phyloP scores from a whole-genome alignment of 2,329 filamentous ascomycete genomes.

The Xylaria sp. region DNA sequence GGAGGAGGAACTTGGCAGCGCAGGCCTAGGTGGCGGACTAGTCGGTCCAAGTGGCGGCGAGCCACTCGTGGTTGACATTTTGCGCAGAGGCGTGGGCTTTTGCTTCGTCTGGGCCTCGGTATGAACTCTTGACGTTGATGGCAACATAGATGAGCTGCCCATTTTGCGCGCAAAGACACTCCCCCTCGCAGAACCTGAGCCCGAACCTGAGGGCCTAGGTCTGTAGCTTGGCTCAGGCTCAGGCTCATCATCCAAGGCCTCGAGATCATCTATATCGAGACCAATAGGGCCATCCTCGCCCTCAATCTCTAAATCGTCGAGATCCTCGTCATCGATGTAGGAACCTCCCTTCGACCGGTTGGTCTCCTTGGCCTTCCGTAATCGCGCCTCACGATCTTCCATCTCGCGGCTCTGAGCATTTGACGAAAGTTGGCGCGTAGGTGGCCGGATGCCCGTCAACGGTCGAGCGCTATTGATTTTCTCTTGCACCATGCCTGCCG shows the following conservation, averaged over 20 bases:
- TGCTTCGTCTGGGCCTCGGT: constrained; percentile 19
- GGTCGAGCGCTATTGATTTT: constrained; percentile 57
- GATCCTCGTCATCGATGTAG: constrained; percentile 56
- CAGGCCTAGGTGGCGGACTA: constrained; percentile 25
- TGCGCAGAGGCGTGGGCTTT: constrained; percentile 14
- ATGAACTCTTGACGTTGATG: constrained; percentile 20
- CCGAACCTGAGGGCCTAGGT: background rate
- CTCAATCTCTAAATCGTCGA: constrained; percentile 49
- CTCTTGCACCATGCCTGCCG: constrained; percentile 65
- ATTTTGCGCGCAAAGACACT: constrained; percentile 31
- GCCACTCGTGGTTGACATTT: constrained; percentile 3
- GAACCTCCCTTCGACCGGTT: constrained; percentile 46
- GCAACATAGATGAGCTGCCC: constrained; percentile 2
- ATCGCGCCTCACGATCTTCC: constrained; percentile 54
- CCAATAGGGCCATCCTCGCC: constrained; percentile 37
- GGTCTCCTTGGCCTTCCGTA: constrained; percentile 51
- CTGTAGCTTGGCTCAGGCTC: constrained; percentile 29
- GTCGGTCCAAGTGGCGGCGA: constrained; percentile 16
- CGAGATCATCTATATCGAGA: constrained; percentile 43
- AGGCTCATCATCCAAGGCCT: constrained; percentile 37
- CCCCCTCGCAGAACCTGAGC: constrained; percentile 13
- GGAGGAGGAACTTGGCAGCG: constrained; percentile 16
- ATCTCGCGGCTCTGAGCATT: constrained; percentile 42
- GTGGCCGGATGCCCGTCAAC: constrained; percentile 40
- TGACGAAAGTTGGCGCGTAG: constrained; percentile 21